Percentiles rank a stretch among this genome's conserved stretches.
phyloP scores from a whole-genome alignment of 768 basidiomycete genomes.

The Mycena polygramma region DNA sequence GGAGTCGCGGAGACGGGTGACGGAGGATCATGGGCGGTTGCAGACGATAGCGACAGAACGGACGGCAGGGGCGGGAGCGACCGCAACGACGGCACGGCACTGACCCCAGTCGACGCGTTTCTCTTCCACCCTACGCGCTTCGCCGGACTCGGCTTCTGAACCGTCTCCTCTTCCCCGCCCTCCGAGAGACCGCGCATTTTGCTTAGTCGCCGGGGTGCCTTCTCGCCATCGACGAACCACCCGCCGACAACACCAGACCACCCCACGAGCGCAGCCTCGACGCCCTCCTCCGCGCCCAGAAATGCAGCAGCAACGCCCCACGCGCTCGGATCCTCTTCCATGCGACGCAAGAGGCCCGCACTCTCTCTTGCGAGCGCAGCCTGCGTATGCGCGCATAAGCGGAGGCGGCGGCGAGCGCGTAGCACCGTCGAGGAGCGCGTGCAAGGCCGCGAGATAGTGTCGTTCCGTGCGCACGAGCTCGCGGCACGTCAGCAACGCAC shows the following conservation, averaged over 20 bases:
- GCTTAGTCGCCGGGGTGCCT: constrained; percentile 21
- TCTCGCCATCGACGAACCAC: constrained; percentile 28
- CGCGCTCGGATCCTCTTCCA: constrained; percentile 72
- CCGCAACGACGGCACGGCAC: background rate
- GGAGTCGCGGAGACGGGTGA: background rate
- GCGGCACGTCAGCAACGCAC: constrained; percentile 44
- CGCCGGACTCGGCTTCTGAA: background rate
- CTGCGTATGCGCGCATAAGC: constrained; percentile 64
- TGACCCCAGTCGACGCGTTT: background rate
- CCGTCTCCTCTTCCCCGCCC: background rate
- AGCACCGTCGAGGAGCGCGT: constrained; percentile 48
- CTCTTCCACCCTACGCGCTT: background rate
- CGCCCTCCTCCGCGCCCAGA: constrained; percentile 61
- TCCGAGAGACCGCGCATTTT: constrained; percentile 22
- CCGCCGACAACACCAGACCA: constrained; percentile 67
- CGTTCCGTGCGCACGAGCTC: constrained; percentile 56
- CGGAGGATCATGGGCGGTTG: background rate
- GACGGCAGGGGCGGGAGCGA: constrained; percentile 1
- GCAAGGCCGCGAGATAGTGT: constrained; percentile 55
- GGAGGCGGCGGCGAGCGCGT: constrained; percentile 63
- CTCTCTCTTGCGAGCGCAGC: constrained; percentile 66
- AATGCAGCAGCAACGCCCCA: constrained; percentile 76
- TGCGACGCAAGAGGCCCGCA: constrained; percentile 60
- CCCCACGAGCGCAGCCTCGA: constrained; percentile 68
- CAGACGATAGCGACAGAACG: constrained; percentile 11